phyloP scores from a whole-genome alignment of 202 grass and related monocot species.

The Setaria italica region DNA sequence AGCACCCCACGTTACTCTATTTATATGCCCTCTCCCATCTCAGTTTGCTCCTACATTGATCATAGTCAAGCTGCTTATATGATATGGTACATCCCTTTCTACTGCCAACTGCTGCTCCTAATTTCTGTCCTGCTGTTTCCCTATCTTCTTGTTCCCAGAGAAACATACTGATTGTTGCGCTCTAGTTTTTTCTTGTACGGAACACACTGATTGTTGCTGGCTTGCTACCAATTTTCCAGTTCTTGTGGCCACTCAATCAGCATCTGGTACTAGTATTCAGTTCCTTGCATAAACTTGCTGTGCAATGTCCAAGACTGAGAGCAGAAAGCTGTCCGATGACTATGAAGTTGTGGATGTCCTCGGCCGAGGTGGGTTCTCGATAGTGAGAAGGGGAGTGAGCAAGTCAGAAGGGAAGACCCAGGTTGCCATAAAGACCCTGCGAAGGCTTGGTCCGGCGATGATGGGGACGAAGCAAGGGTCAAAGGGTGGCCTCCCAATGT shows the following conservation, averaged over 20 bases:
- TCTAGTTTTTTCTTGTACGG: conserved; percentile 19
- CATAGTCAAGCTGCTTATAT: conserved; percentile 29
- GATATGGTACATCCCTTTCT: conserved; percentile 40
- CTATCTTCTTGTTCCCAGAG: conserved; percentile 23
- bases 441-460: conserved; percentile 55
- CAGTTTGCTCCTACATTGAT: conserved; percentile 22
- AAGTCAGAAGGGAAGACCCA: conserved; percentile 51
- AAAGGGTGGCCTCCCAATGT: conserved; percentile 50
- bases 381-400: conserved; percentile 69
- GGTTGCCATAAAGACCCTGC: conserved; percentile 69
- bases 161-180: not conserved
- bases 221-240: not conserved
- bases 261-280: conserved; percentile 5
- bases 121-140: conserved; percentile 38
- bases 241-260: not conserved
- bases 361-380: conserved; percentile 68
- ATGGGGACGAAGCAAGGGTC: conserved; percentile 41
- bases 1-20: conserved; percentile 27
- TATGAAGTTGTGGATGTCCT: conserved; percentile 67
- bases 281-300: conserved; percentile 3
- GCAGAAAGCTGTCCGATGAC: conserved; percentile 62
- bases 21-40: conserved; percentile 19
- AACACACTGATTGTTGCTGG: conserved; percentile 16
- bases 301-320: conserved; percentile 58
- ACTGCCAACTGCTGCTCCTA: conserved; percentile 40